Evolutionary conservation across 1,284 basidiomycete species (phyloP), one percentile per base, ranked within the genome.

Genomic region (Xerocomus minutiporus): DNA sequence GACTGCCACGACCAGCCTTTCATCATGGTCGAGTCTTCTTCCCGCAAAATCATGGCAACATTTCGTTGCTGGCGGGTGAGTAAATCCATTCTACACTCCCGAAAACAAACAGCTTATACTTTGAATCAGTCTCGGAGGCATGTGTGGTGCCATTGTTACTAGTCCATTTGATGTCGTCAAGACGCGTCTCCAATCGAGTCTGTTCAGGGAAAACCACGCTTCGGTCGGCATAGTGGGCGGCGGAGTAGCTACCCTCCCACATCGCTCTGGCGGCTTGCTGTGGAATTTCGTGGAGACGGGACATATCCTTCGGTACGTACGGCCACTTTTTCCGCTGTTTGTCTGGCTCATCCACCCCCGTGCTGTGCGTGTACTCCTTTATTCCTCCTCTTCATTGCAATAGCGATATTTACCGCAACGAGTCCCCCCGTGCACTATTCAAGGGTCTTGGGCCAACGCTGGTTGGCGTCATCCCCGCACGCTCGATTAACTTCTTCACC

Each of bases 161-260:
- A 93, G 93, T 35, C 96, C 96, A 0, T 94, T 99, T 61, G 96
- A 99, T 70, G 93, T 99, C 28, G 95, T 99, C 61, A 99, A 99
- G 74, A 99, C 97, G 28, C 86, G 96, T 4, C 76, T 99, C 9
- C 96, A 99, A 72, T 97, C 93, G 0, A 88, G 88, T 71, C 73
- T 97, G 38, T 97, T 95, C 70, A 77, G 78, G 45, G 79, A 84
- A 61, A 82, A 81, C 54, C 77, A 78, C 45, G 59, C 74, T 6
- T 73, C 76, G 6, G 69, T 74, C 20, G 71, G 76, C 17, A 73
- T 76, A 23, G 74, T 73, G 2, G 76, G 69, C 20, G 72, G 71
- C 23, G 71, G 72, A 1, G 73, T 77, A 17, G 73, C 73, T 4
- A 61, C 75, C 17, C 70, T 73, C 20, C 74, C 76, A 48, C 75